Percentiles rank a stretch among this genome's conserved stretches.
phyloP scores from a whole-genome alignment of 805 yeast genomes.

The Cyberlindnera samutprakarnensis region DNA sequence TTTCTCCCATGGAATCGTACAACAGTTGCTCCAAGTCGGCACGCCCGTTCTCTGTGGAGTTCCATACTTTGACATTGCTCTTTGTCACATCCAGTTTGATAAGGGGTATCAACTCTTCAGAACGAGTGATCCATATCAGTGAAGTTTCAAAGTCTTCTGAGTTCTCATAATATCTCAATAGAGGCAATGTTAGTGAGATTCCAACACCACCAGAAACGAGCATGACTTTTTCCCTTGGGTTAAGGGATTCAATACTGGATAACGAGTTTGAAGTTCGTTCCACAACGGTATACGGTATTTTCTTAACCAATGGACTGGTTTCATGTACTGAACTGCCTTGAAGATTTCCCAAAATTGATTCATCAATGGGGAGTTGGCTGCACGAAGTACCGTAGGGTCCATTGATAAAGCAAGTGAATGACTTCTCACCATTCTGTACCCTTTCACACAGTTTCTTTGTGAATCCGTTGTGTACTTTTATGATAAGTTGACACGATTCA shows the following conservation, averaged over 20 bases:
- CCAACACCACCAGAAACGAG: conserved; percentile 19
- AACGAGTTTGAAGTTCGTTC: not conserved
- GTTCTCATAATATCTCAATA: conserved; percentile 7
- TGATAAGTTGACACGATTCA: conserved; percentile 6
- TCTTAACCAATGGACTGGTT: not conserved
- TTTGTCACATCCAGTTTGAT: conserved; percentile 1
- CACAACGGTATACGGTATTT: too few species aligned
- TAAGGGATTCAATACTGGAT: not conserved
- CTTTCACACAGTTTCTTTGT: conserved; percentile 14
- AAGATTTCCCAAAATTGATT: not conserved
- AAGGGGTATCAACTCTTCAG: conserved; percentile 5
- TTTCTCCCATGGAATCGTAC: conserved; percentile 6
- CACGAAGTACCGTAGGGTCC: conserved; percentile 22
- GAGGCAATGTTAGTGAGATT: conserved; percentile 11
- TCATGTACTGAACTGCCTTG: too few species aligned
- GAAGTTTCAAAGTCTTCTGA: conserved; percentile 8
- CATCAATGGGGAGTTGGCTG: conserved; percentile 9
- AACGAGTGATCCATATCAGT: conserved; percentile 18
- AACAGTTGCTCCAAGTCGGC: conserved; percentile 14
- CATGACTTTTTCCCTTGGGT: conserved; percentile 10
- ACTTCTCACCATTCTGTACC: conserved; percentile 1
- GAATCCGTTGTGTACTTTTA: conserved; percentile 19
- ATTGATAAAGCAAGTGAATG: conserved; percentile 17
- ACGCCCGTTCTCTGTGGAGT: conserved; percentile 13
- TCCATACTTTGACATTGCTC: conserved; percentile 12